phyloP scores from a whole-genome alignment of 2,329 filamentous ascomycete species.

The Malbranchea zuffiana region DNA sequence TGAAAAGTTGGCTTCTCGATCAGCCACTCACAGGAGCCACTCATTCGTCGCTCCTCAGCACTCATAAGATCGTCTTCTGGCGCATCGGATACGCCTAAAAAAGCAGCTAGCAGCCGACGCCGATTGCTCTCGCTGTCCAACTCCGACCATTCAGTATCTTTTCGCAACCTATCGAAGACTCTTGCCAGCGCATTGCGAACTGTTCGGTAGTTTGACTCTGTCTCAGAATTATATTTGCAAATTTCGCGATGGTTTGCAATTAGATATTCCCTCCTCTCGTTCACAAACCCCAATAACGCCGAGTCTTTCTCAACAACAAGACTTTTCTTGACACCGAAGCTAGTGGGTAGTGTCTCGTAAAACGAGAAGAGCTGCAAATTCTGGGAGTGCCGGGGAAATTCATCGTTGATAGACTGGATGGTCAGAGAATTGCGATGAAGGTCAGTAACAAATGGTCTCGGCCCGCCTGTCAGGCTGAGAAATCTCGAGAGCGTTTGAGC shows the following conservation, averaged over 20 bases:
- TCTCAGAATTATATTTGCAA: slow-evolving; percentile 30
- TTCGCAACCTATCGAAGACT: too few species aligned
- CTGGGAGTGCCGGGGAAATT: slow-evolving; percentile 33
- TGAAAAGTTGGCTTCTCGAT: slow-evolving; percentile 5
- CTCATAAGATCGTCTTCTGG: slow-evolving; percentile 14
- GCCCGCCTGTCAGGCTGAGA: too few species aligned
- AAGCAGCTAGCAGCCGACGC: slow-evolving; percentile 8
- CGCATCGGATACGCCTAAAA: slow-evolving; percentile 14
- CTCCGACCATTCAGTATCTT: slow-evolving; percentile 6
- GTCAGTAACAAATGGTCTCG: slow-evolving; percentile 24
- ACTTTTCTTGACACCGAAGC: slow-evolving; percentile 17
- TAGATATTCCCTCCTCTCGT: slow-evolving; percentile 31
- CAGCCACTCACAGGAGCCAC: slow-evolving; percentile 19
- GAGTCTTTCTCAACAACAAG: slow-evolving; percentile 35
- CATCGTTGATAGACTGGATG: slow-evolving; percentile 35
- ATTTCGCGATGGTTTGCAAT: slow-evolving; percentile 35
- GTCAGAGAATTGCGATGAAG: slow-evolving; percentile 27
- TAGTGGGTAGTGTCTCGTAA: slow-evolving; percentile 34
- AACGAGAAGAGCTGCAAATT: slow-evolving; percentile 36
- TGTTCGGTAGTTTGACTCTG: too few species aligned
- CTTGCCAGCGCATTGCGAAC: too few species aligned
- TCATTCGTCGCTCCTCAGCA: slow-evolving; percentile 10
- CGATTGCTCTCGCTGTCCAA: slow-evolving; percentile 9
- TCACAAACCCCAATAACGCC: slow-evolving; percentile 33
- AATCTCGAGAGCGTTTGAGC: too few species aligned